Evolutionary conservation across 495 filamentous ascomycete genomes (phyloP).

Genomic region (Trichoderma erinaceum): DNA sequence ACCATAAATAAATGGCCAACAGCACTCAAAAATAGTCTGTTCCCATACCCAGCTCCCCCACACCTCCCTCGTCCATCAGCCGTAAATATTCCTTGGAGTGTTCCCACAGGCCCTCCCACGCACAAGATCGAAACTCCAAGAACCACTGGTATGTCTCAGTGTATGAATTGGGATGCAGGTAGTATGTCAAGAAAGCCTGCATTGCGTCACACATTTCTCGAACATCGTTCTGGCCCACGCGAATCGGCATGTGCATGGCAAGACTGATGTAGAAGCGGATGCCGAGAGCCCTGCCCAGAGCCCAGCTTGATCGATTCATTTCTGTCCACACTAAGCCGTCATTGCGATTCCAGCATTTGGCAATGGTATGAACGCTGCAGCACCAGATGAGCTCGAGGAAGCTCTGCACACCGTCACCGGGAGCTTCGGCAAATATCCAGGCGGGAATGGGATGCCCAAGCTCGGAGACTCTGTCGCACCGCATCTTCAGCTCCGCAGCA

Average conservation of each 20-base stretch:
- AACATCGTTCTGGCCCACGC: background rate
- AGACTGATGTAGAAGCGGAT: slow-evolving; percentile 7
- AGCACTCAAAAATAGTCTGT: background rate
- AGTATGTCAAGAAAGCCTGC: background rate
- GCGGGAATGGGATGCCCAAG: background rate
- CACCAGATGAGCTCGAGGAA: slow-evolving; percentile 8
- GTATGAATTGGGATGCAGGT: background rate
- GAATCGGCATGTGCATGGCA: background rate
- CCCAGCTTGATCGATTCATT: background rate
- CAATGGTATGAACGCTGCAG: slow-evolving; percentile 8
- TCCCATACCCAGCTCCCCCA: background rate
- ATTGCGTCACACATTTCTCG: background rate
- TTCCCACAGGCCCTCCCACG: slow-evolving; percentile 4
- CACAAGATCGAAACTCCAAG: background rate
- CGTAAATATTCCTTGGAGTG: background rate
- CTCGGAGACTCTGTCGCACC: background rate
- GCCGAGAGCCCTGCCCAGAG: background rate
- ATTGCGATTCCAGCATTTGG: background rate
- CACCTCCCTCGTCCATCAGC: background rate
- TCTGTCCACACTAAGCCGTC: background rate
- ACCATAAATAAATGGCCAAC: background rate
- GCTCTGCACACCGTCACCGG: slow-evolving; percentile 3
- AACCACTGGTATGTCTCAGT: background rate
- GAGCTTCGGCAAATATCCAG: background rate
- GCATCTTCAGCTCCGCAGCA: slow-evolving; percentile 6